A percentile compares a stretch with the other conserved stretches of the same genome.
Evolutionary conservation across 2,329 filamentous ascomycete species (phyloP).

Genomic region (Aspergillus phoenicis): DNA sequence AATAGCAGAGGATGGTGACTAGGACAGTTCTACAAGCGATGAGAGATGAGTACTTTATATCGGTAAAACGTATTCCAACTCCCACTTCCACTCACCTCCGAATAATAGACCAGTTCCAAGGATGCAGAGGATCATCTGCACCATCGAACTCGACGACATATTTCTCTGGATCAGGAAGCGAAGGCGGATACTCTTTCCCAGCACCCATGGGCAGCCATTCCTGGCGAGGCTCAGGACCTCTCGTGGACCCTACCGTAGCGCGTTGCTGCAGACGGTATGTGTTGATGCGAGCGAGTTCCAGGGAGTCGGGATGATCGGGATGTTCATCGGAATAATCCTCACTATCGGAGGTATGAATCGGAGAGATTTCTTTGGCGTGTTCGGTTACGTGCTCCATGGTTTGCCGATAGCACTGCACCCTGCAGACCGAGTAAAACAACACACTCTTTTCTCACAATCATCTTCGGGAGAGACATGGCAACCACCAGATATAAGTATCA

Average conservation of each 20-base stretch:
- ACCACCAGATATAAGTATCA: not conserved
- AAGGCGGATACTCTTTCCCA: conserved; percentile 55
- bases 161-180: conserved; percentile 52
- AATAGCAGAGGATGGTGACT: conserved; percentile 41
- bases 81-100: conserved; percentile 40
- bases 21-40: conserved; percentile 19
- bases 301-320: conserved; percentile 20
- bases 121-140: conserved; percentile 53
- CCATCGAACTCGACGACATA: conserved; percentile 62
- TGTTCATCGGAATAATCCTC: conserved; percentile 5
- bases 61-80: not conserved
- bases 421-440: not conserved
- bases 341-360: conserved; percentile 1
- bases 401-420: not conserved
- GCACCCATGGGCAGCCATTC: conserved; percentile 32
- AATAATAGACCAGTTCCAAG: conserved; percentile 54
- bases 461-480: not conserved
- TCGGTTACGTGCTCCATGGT: conserved; percentile 1
- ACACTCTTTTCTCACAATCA: not conserved
- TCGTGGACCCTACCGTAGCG: conserved; percentile 25
- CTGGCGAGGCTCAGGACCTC: conserved; percentile 20
- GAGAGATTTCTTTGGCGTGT: not conserved
- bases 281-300: conserved; percentile 26
- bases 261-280: conserved; percentile 26
- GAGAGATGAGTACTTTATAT: not conserved